phyloP scores from a whole-genome alignment of 345 rosid genomes.

The Populus ilicifolia region DNA sequence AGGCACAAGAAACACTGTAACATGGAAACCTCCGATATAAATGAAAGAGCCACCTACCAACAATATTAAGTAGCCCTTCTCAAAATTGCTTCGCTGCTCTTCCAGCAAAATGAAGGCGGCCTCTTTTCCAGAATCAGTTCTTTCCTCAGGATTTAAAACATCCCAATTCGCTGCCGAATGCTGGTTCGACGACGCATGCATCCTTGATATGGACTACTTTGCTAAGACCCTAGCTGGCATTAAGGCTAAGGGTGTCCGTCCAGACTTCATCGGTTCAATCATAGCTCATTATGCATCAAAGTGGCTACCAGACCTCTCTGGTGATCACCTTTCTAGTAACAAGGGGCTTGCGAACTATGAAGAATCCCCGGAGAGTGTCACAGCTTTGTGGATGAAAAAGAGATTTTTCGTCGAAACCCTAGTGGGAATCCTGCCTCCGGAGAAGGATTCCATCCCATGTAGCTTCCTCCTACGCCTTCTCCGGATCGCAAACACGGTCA shows the following conservation, averaged over 20 bases:
- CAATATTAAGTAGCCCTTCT: background rate
- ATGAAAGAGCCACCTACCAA: background rate
- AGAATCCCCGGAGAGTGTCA: conserved; percentile 50
- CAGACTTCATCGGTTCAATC: conserved; percentile 77
- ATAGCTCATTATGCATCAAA: conserved; percentile 77
- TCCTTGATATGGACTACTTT: conserved; percentile 76
- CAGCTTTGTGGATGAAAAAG: conserved; percentile 67
- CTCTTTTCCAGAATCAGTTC: conserved; percentile 33
- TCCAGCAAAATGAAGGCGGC: conserved; percentile 40
- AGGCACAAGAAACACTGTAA: background rate
- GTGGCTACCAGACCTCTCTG: conserved; percentile 76
- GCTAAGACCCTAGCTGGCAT: conserved; percentile 65
- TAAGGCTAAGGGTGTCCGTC: conserved; percentile 76
- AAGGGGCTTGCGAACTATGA: conserved; percentile 21
- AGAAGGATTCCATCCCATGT: conserved; percentile 74
- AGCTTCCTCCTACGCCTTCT: conserved; percentile 80
- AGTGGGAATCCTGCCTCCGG: conserved; percentile 78
- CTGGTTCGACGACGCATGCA: conserved; percentile 71
- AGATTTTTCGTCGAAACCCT: conserved; percentile 70
- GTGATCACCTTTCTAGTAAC: background rate
- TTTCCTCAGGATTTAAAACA: conserved; percentile 28
- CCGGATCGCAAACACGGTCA: conserved; percentile 72
- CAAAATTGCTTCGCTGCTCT: background rate
- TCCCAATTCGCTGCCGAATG: conserved; percentile 28
- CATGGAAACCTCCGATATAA: background rate